Percentiles rank a stretch among this genome's conserved stretches.
These are phyloP conservation scores for Breviolum minutum DNA, from an alignment of 73 alveolate species.

Conservation along the genomic window DNA sequence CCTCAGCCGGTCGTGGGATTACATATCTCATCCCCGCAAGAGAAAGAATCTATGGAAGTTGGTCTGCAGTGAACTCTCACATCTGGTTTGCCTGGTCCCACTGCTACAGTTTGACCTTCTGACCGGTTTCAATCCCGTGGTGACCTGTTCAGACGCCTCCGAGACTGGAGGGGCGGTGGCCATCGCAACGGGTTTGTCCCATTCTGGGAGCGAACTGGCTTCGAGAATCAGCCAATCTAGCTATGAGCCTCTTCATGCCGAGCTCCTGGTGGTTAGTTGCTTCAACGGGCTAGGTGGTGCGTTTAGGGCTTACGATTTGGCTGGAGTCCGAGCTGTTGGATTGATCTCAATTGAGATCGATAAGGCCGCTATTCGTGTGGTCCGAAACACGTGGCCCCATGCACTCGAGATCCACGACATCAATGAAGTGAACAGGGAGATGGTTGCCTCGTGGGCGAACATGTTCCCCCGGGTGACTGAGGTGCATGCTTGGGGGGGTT, in stretches of 20 bases:
- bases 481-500: conserved; percentile 15
- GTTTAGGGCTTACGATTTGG: not conserved
- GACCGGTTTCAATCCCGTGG: not conserved
- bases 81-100: not conserved
- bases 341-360: not conserved
- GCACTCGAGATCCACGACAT: not conserved
- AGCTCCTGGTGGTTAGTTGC: not conserved
- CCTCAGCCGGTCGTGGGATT: not conserved
- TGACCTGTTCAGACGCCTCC: not conserved
- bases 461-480: not conserved
- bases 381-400: not conserved
- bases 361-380: not conserved
- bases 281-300: conserved; percentile 27
- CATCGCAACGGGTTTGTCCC: too few species aligned
- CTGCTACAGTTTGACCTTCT: not conserved
- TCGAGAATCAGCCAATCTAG: not conserved
- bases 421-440: not conserved
- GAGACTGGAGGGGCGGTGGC: conserved; percentile 8
- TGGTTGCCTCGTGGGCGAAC: not conserved
- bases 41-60: too few species aligned
- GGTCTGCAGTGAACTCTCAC: not conserved
- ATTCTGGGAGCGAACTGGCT: too few species aligned
- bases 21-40: not conserved
- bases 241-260: not conserved
- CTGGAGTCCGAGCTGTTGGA: not conserved